Conservation (phyloP, 176 grass and related monocot species). For the Thinopyrum elongatum region DNA sequence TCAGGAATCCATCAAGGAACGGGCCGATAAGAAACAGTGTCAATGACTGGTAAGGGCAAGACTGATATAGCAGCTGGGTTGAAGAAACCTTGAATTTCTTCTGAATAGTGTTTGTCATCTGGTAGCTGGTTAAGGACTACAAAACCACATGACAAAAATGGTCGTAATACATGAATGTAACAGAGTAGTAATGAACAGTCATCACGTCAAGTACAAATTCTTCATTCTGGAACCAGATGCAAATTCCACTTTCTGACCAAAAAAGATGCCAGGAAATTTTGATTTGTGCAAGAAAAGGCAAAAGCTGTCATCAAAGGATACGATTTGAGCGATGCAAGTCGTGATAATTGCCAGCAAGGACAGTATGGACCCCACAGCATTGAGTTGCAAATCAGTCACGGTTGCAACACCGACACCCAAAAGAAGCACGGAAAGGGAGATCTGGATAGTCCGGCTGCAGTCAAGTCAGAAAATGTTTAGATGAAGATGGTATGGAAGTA, state of each 20-base stretch:
- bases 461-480: constrained; percentile 33
- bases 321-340: constrained; percentile 97
- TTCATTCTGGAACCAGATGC: background rate
- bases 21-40: constrained; percentile 84
- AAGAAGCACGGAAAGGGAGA: constrained; percentile 90
- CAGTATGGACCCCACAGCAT: constrained; percentile 86
- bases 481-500: constrained; percentile 4
- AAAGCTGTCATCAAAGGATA: constrained; percentile 68
- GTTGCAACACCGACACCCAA: constrained; percentile 98
- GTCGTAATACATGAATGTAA: background rate
- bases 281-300: background rate
- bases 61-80: constrained; percentile 95
- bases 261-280: background rate
- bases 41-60: constrained; percentile 93
- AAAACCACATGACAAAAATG: constrained; percentile 21
- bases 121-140: constrained; percentile 37
- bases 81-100: constrained; percentile 99
- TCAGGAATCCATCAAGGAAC: constrained; percentile 98
- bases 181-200: background rate
- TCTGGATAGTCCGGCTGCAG: constrained; percentile 83
- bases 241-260: background rate
- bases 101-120: constrained; percentile 99
- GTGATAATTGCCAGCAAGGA: constrained; percentile 92
- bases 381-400: constrained; percentile 97
- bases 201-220: background rate